These are phyloP conservation scores for Wickerhamiella parazyma DNA, from an alignment of 805 yeast species.

Conservation along the genomic window DNA sequence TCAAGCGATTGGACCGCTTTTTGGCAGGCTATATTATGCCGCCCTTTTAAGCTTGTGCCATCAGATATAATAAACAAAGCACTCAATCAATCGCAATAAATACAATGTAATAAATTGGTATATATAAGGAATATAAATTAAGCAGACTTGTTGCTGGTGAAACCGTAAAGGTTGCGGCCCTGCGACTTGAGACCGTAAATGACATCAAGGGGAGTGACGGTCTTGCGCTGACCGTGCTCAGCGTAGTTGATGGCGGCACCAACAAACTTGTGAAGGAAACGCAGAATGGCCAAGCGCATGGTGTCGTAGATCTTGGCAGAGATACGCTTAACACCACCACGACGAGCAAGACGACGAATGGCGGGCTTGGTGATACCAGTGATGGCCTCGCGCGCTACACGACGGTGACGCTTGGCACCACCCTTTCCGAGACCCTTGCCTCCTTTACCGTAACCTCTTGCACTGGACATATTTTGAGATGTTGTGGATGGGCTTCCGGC, in stretches of 20 bases:
- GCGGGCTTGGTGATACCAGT: conserved; percentile 99
- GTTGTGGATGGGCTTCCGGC: background rate
- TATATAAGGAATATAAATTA: background rate
- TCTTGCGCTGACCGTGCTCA: conserved; percentile 99
- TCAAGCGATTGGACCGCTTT: too few relatives aligned
- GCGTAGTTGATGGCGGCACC: conserved; percentile 99
- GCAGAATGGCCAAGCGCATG: conserved; percentile 91
- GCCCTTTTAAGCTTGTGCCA: too few relatives aligned
- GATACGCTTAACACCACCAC: conserved; percentile 99
- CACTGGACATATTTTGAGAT: conserved; percentile 65
- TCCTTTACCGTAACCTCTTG: conserved; percentile 90
- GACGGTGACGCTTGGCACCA: conserved; percentile 99
- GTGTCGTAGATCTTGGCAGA: conserved; percentile 98
- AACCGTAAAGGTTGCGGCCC: conserved; percentile 99
- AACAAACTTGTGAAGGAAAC: conserved; percentile 92
- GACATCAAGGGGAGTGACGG: conserved; percentile 96
- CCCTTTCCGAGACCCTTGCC: conserved; percentile 99
- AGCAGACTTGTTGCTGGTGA: conserved; percentile 2
- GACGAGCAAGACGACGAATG: conserved; percentile 98
- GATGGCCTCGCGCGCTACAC: conserved; percentile 97
- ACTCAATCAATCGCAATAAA: too few relatives aligned
- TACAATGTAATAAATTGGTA: background rate
- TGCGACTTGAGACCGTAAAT: conserved; percentile 99
- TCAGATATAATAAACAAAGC: too few relatives aligned
- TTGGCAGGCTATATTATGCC: too few relatives aligned